Percentiles rank a stretch among this genome's conserved stretches.
Conservation (phyloP, 305 asterid genomes). For the Fraxinus albicans region DNA sequence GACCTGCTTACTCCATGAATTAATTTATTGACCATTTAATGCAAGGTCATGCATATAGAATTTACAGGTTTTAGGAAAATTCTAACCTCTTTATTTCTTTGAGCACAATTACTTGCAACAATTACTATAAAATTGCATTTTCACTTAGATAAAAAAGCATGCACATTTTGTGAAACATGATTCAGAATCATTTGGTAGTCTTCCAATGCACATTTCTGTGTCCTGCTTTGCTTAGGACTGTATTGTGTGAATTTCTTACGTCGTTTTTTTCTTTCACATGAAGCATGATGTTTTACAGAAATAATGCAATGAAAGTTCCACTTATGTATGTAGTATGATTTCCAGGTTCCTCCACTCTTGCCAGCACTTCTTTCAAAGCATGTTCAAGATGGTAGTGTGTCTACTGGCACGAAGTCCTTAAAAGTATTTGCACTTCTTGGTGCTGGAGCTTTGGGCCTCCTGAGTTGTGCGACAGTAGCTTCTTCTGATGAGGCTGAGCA, state of each 20-base stretch:
- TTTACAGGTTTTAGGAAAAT: background rate
- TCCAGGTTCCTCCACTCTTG: constrained; percentile 50
- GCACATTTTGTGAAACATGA: background rate
- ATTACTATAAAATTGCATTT: background rate
- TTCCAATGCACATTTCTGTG: background rate
- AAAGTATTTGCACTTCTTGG: constrained; percentile 56
- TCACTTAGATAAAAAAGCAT: background rate
- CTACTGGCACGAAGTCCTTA: constrained; percentile 46
- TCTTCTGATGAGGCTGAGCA: constrained; percentile 87
- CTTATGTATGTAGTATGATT: constrained; percentile 8
- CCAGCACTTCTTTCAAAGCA: constrained; percentile 46
- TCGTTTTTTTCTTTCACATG: background rate
- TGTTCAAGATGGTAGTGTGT: constrained; percentile 42
- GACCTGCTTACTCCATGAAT: background rate
- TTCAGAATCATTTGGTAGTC: background rate
- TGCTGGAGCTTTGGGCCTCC: constrained; percentile 69
- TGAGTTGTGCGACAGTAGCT: constrained; percentile 60
- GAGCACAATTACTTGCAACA: background rate
- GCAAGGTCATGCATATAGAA: background rate
- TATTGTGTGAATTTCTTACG: background rate
- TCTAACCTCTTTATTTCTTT: background rate
- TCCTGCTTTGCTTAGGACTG: constrained; percentile 6
- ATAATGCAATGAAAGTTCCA: constrained; percentile 1
- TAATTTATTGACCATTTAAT: background rate
- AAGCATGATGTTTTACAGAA: background rate